phyloP scores from a whole-genome alignment of 2,329 filamentous ascomycete species.

The Microthyrium microscopicum region DNA sequence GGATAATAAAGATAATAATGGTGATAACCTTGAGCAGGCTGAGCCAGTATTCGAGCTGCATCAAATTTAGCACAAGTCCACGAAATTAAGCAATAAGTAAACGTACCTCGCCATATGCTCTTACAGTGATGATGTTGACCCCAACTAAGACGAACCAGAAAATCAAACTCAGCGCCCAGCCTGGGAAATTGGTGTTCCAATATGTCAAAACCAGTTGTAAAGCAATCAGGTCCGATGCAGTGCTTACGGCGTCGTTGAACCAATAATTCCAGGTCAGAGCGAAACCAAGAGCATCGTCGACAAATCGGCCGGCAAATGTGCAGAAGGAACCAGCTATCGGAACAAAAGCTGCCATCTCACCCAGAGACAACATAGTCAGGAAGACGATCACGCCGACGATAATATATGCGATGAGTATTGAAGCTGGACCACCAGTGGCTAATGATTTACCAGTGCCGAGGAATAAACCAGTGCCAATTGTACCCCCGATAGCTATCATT shows the following conservation, averaged over 20 bases:
- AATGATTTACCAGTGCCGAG: constrained; percentile 39
- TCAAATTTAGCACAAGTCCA: not conserved
- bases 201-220: constrained; percentile 74
- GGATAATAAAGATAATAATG: constrained; percentile 44
- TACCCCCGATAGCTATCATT: constrained; percentile 82
- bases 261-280: constrained; percentile 84
- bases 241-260: constrained; percentile 44
- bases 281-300: constrained; percentile 88
- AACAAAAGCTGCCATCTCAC: constrained; percentile 83
- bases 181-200: constrained; percentile 52
- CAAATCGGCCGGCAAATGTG: constrained; percentile 76
- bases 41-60: constrained; percentile 38
- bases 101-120: constrained; percentile 79
- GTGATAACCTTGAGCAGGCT: constrained; percentile 71
- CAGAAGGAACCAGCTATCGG: constrained; percentile 87
- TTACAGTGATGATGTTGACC: constrained; percentile 80
- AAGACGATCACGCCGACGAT: constrained; percentile 79
- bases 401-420: constrained; percentile 58
- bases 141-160: constrained; percentile 59
- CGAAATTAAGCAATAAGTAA: constrained; percentile 42
- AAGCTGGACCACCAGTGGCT: constrained; percentile 57
- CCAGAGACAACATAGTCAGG: constrained; percentile 78
- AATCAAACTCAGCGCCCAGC: constrained; percentile 64
- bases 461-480: constrained; percentile 54
- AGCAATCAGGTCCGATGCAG: constrained; percentile 16